Percentiles rank a stretch among this genome's conserved stretches.
Evolutionary conservation across 2,329 filamentous ascomycete species (phyloP).

Genomic region (Calonectria hawksworthii): DNA sequence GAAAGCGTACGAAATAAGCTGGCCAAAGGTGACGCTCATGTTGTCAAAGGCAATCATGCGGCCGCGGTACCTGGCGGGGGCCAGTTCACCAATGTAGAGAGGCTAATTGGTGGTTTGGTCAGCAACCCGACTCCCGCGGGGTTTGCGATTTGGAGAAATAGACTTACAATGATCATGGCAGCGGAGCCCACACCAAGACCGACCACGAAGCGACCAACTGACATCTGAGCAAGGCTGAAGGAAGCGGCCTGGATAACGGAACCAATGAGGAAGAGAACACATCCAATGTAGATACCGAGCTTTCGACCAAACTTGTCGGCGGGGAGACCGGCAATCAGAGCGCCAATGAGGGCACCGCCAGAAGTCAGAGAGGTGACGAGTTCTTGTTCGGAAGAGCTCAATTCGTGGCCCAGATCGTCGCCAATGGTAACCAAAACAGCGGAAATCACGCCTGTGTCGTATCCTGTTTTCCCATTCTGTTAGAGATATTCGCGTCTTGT

Average conservation of each 20-base stretch:
- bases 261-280: slow-evolving; percentile 35
- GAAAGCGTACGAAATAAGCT: slow-evolving; percentile 56
- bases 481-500: neutral
- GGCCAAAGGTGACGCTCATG: slow-evolving; percentile 57
- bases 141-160: neutral
- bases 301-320: slow-evolving; percentile 38
- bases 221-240: slow-evolving; percentile 37
- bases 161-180: slow-evolving; percentile 57
- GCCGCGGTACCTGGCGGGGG: slow-evolving; percentile 62
- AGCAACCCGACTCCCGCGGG: neutral
- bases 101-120: neutral
- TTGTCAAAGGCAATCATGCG: slow-evolving; percentile 63
- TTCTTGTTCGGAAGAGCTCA: slow-evolving; percentile 54
- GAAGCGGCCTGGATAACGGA: slow-evolving; percentile 36
- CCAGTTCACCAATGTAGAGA: slow-evolving; percentile 62
- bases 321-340: slow-evolving; percentile 36
- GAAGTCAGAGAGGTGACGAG: slow-evolving; percentile 64
- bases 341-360: slow-evolving; percentile 46
- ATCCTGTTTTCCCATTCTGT: slow-evolving; percentile 48
- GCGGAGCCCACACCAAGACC: slow-evolving; percentile 62
- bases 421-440: slow-evolving; percentile 60
- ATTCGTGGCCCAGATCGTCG: slow-evolving; percentile 33
- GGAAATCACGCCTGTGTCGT: slow-evolving; percentile 65
- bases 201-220: slow-evolving; percentile 54
- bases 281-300: slow-evolving; percentile 36